Evolutionary conservation across 2,329 filamentous ascomycete genomes (phyloP).

Genomic region (Calonectria ilicicola): DNA sequence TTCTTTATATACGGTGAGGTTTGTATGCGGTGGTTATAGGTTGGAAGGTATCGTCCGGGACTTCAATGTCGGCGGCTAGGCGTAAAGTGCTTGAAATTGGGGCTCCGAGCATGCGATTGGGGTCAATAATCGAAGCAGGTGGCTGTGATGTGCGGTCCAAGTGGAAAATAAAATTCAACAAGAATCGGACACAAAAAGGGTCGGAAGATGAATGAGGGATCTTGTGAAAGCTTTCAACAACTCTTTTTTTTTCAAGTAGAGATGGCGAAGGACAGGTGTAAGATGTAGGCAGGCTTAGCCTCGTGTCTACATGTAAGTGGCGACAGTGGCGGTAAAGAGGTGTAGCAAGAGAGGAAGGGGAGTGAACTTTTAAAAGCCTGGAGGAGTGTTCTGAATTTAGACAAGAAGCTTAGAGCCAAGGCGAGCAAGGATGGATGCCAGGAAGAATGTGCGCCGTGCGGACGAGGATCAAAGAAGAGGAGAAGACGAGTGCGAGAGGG

Average conservation of each 20-base stretch:
- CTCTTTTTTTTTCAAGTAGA: constrained; percentile 26
- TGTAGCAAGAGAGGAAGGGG: constrained; percentile 33
- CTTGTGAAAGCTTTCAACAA: constrained; percentile 17
- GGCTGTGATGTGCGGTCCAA: constrained; percentile 7
- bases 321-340: constrained; percentile 33
- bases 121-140: constrained; percentile 10
- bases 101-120: constrained; percentile 25
- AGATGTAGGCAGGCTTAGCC: constrained; percentile 28
- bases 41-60: constrained; percentile 7
- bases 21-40: constrained; percentile 14
- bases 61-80: constrained; percentile 21
- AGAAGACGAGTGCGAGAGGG: constrained; percentile 16
- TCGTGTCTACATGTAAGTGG: constrained; percentile 39
- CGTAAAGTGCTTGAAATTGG: constrained; percentile 17
- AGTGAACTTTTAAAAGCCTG: constrained; percentile 28
- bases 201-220: constrained; percentile 24
- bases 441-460: constrained; percentile 30
- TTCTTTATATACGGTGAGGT: constrained; percentile 7
- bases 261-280: constrained; percentile 19
- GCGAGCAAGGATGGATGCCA: constrained; percentile 37
- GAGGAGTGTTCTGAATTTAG: constrained; percentile 34
- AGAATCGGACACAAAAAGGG: background rate
- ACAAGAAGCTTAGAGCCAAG: constrained; percentile 41
- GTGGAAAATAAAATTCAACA: constrained; percentile 15
- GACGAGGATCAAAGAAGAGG: constrained; percentile 8